These are phyloP conservation scores for Solanum arcanum DNA, from an alignment of 257 asterid species.

Conservation along the genomic window DNA sequence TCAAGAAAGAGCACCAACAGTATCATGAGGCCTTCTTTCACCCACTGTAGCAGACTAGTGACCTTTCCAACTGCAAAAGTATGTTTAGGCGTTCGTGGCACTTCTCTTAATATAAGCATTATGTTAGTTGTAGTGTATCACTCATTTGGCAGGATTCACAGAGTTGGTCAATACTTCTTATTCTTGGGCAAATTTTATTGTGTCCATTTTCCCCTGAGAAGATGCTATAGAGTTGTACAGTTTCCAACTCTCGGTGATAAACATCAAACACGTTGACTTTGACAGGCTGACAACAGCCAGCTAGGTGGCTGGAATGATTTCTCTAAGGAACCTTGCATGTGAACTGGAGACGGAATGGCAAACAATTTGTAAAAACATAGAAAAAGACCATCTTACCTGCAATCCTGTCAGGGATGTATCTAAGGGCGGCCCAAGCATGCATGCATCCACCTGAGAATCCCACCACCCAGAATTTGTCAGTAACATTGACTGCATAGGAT, in stretches of 20 bases:
- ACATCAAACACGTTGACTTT: background rate
- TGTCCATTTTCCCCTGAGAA: background rate
- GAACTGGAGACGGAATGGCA: background rate
- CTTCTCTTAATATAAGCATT: background rate
- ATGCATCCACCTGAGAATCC: conserved; percentile 70
- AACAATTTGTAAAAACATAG: background rate
- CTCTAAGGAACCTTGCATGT: background rate
- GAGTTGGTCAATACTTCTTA: background rate
- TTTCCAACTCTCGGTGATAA: background rate
- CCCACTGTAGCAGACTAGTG: background rate
- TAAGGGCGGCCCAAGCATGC: conserved; percentile 94
- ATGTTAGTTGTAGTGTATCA: background rate
- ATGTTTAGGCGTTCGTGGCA: background rate
- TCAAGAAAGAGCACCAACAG: background rate
- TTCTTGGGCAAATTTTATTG: background rate
- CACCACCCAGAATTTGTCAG: conserved; percentile 83
- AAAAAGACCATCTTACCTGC: conserved; percentile 36
- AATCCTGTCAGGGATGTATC: conserved; percentile 84
- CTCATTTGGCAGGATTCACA: background rate
- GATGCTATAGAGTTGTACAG: background rate
- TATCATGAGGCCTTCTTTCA: background rate
- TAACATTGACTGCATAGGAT: conserved; percentile 63
- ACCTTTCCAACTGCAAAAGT: background rate
- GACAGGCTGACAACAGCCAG: background rate
- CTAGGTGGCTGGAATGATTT: background rate